phyloP scores from a whole-genome alignment of 495 filamentous ascomycete species.

The Trichoderma gamsii region DNA sequence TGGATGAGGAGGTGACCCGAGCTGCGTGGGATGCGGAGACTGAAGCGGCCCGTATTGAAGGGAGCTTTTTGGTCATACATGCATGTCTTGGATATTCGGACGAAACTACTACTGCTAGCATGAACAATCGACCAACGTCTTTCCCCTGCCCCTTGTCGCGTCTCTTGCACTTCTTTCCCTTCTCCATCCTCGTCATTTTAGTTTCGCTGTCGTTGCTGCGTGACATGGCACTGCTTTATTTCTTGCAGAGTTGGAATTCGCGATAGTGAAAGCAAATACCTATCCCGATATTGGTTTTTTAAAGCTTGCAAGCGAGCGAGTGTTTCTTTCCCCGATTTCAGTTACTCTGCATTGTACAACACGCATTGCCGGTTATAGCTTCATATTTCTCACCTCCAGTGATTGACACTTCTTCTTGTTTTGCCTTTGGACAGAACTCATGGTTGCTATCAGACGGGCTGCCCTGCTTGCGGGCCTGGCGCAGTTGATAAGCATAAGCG shows the following conservation, averaged over 20 bases:
- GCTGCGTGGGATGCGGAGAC: not conserved
- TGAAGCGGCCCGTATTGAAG: not conserved
- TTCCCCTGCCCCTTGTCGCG: not conserved
- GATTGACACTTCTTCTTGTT: not conserved
- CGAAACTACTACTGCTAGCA: not conserved
- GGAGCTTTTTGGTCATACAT: not conserved
- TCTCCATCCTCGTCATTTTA: not conserved
- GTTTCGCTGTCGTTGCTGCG: not conserved
- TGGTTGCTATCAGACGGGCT: conserved; percentile 17
- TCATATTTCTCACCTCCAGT: not conserved
- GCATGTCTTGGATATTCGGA: not conserved
- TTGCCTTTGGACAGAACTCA: not conserved
- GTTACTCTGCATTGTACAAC: not conserved
- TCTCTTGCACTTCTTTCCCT: not conserved
- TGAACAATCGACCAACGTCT: not conserved
- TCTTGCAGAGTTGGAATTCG: not conserved
- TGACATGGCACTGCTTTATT: not conserved
- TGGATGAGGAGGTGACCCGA: not conserved
- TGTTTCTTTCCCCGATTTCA: not conserved
- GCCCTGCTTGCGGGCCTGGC: conserved; percentile 33
- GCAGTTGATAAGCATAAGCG: conserved; percentile 23
- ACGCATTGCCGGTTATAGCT: too few relatives aligned
- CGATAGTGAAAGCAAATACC: not conserved
- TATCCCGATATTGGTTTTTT: not conserved
- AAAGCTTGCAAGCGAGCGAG: not conserved